phyloP scores from a whole-genome alignment of 2,329 filamentous ascomycete species.

The Apiospora pterosperma region DNA sequence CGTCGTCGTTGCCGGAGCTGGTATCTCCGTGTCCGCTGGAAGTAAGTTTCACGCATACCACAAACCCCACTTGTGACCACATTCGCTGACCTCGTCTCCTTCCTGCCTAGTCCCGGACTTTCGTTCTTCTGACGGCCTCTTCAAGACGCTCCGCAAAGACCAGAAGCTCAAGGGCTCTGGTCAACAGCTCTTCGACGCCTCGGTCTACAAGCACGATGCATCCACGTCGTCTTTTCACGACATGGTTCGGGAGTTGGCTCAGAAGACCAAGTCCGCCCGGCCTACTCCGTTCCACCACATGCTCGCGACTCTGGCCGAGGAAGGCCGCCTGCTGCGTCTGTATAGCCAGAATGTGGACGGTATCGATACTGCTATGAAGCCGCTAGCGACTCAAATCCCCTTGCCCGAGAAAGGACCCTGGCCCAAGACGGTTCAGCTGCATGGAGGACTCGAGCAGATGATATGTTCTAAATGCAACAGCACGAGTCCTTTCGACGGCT shows the following conservation, averaged over 20 bases:
- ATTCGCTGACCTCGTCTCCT: slow-evolving; percentile 18
- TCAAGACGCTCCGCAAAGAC: slow-evolving; percentile 78
- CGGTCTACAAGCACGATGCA: slow-evolving; percentile 88
- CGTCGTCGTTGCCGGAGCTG: slow-evolving; percentile 91
- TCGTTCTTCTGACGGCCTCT: slow-evolving; percentile 85
- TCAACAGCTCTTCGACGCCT: slow-evolving; percentile 94
- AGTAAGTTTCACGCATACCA: slow-evolving; percentile 34
- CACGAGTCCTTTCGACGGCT: slow-evolving; percentile 71
- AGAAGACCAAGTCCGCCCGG: slow-evolving; percentile 70
- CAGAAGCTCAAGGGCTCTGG: slow-evolving; percentile 91
- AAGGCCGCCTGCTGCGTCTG: slow-evolving; percentile 81
- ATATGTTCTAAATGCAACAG: slow-evolving; percentile 89
- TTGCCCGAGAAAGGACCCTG: slow-evolving; percentile 82
- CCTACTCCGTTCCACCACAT: slow-evolving; percentile 93
- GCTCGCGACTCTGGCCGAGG: slow-evolving; percentile 81
- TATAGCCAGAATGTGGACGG: slow-evolving; percentile 98
- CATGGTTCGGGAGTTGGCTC: slow-evolving; percentile 88
- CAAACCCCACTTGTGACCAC: slow-evolving; percentile 10
- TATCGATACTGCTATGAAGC: slow-evolving; percentile 80
- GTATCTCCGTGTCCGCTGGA: slow-evolving; percentile 95
- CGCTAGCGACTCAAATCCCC: slow-evolving; percentile 77
- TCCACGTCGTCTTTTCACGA: slow-evolving; percentile 90
- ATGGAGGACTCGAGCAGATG: slow-evolving; percentile 94
- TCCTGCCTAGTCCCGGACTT: slow-evolving; percentile 77
- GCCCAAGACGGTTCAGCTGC: slow-evolving; percentile 90